Percentiles rank a stretch among this genome's conserved stretches.
phyloP scores from a whole-genome alignment of 176 grass and related monocot genomes.

The Hordeum marinum region DNA sequence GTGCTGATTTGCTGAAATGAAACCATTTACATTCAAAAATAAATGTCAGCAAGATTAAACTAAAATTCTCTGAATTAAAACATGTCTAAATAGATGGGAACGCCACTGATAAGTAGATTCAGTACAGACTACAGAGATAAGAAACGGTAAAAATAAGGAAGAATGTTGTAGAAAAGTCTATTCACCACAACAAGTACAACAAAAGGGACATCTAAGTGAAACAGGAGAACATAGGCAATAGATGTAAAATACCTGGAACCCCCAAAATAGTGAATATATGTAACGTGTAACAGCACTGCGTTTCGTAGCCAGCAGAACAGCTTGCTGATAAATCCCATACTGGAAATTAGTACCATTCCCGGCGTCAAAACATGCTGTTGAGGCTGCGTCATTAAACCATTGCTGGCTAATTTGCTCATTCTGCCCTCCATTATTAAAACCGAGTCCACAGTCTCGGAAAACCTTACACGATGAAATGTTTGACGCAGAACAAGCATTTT shows the following conservation, averaged over 20 bases:
- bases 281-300: constrained; percentile 63
- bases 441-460: constrained; percentile 72
- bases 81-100: constrained; percentile 14
- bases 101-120: not conserved
- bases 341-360: constrained; percentile 33
- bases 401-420: constrained; percentile 17
- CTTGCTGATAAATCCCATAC: constrained; percentile 80
- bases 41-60: not conserved
- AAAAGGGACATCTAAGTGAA: not conserved
- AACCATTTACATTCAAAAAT: not conserved
- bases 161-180: not conserved
- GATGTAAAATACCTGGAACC: constrained; percentile 72
- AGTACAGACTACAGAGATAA: not conserved
- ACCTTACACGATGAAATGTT: constrained; percentile 30
- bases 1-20: constrained; percentile 90
- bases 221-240: not conserved
- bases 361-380: constrained; percentile 55
- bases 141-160: not conserved
- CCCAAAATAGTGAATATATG: constrained; percentile 95
- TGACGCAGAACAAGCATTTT: constrained; percentile 47
- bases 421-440: not conserved
- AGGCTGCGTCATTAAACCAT: constrained; percentile 44
- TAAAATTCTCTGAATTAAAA: not conserved
- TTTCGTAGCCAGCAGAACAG: constrained; percentile 70
- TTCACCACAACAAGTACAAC: constrained; percentile 5